These are phyloP conservation scores for Fusarium nygamai DNA, from an alignment of 2,329 filamentous ascomycete genomes.

Conservation along the genomic window DNA sequence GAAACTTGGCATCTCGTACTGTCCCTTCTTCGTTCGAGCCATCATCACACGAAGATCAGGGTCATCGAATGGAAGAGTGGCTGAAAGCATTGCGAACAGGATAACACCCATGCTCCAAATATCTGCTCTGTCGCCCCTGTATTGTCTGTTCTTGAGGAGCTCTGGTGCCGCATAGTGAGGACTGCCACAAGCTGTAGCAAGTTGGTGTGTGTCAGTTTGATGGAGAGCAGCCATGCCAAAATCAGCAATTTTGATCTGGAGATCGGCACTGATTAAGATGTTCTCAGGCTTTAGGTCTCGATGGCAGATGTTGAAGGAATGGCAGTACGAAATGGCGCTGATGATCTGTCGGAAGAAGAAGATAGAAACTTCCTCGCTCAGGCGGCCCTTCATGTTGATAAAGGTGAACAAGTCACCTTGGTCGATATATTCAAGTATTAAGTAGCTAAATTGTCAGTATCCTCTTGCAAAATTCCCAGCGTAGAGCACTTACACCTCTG, in stretches of 20 bases:
- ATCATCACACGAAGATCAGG: slow-evolving; percentile 71
- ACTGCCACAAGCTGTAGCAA: slow-evolving; percentile 93
- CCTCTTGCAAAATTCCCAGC: neutral
- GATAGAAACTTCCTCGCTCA: slow-evolving; percentile 82
- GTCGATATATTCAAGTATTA: slow-evolving; percentile 93
- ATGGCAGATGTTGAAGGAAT: slow-evolving; percentile 94
- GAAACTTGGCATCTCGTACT: slow-evolving; percentile 68
- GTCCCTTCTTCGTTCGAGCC: slow-evolving; percentile 65
- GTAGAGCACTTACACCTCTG: slow-evolving; percentile 78
- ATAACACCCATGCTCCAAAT: slow-evolving; percentile 96
- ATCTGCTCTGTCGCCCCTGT: slow-evolving; percentile 87
- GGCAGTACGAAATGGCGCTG: slow-evolving; percentile 90
- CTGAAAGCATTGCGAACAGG: slow-evolving; percentile 86
- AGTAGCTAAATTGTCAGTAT: slow-evolving; percentile 69
- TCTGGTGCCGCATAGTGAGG: slow-evolving; percentile 97
- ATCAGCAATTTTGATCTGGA: slow-evolving; percentile 91
- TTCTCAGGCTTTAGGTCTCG: slow-evolving; percentile 98
- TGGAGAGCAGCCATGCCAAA: slow-evolving; percentile 96
- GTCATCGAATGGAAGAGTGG: slow-evolving; percentile 83
- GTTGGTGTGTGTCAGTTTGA: slow-evolving; percentile 79
- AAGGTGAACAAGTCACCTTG: slow-evolving; percentile 84
- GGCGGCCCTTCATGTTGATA: slow-evolving; percentile 76
- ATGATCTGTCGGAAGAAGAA: slow-evolving; percentile 94
- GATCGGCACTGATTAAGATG: slow-evolving; percentile 81
- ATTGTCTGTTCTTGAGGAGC: slow-evolving; percentile 79